These are phyloP conservation scores for Pelargonium nanum DNA, from an alignment of 345 rosid genomes.

Conservation along the genomic window DNA sequence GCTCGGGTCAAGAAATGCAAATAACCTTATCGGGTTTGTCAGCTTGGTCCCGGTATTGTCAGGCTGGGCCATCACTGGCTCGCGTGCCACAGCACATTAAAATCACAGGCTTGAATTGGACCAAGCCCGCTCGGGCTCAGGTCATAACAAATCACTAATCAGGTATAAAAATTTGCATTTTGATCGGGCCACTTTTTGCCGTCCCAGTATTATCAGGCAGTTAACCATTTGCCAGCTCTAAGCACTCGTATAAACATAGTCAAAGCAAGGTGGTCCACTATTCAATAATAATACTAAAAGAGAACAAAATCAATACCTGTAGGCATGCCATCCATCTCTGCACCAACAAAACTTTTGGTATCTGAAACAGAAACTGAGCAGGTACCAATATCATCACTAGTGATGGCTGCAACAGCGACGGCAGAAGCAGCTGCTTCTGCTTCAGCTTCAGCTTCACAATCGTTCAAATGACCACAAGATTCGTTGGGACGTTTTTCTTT, in stretches of 20 bases:
- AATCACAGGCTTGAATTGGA: too few relatives aligned
- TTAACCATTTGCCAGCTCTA: too few relatives aligned
- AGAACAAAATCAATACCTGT: constrained; percentile 17
- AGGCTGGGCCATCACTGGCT: too few relatives aligned
- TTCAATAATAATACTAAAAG: background rate
- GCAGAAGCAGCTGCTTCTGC: constrained; percentile 95
- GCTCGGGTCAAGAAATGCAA: too few relatives aligned
- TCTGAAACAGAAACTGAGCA: constrained; percentile 43
- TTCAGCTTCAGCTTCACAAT: constrained; percentile 61
- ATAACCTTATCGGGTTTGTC: too few relatives aligned
- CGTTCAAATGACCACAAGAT: constrained; percentile 49
- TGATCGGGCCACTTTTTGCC: too few relatives aligned
- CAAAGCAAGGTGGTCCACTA: background rate
- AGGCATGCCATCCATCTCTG: constrained; percentile 36
- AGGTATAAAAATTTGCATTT: too few relatives aligned
- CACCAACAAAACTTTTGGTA: constrained; percentile 46
- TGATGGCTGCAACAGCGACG: constrained; percentile 85
- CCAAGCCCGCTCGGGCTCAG: too few relatives aligned
- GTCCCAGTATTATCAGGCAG: too few relatives aligned
- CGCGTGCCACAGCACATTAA: too few relatives aligned
- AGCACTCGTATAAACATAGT: background rate
- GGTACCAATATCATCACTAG: constrained; percentile 56
- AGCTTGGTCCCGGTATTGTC: too few relatives aligned
- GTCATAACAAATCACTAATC: too few relatives aligned
- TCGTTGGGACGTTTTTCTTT: constrained; percentile 47